Conservation (phyloP, 495 filamentous ascomycete genomes). For the Daldinia vernicosa region DNA sequence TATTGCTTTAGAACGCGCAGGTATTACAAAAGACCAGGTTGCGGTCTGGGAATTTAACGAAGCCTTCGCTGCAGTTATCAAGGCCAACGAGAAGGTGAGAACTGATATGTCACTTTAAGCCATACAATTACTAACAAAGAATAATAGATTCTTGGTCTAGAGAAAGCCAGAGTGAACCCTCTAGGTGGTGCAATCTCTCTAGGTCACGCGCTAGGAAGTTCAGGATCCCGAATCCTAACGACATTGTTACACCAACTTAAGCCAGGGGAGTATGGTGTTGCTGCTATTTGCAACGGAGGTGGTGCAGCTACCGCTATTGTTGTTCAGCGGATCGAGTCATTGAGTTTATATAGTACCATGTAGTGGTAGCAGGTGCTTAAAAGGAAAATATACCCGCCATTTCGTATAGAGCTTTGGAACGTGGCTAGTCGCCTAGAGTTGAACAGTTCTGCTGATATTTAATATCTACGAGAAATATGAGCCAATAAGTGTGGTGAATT, state of each 20-base stretch:
- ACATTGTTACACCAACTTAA: slow-evolving; percentile 90
- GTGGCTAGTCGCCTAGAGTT: background rate
- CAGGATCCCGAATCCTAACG: slow-evolving; percentile 89
- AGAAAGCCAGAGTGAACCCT: slow-evolving; percentile 81
- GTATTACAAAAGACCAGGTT: slow-evolving; percentile 87
- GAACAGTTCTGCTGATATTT: background rate
- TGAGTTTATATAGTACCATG: slow-evolving; percentile 62
- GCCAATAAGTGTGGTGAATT: background rate
- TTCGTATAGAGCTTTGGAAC: background rate
- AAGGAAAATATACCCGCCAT: background rate
- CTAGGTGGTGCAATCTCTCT: slow-evolving; percentile 91
- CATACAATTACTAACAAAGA: slow-evolving; percentile 40
- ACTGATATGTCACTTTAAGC: background rate
- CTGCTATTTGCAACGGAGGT: slow-evolving; percentile 96
- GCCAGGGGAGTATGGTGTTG: slow-evolving; percentile 91
- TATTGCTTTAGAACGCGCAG: slow-evolving; percentile 85
- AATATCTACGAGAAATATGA: background rate
- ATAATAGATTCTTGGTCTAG: slow-evolving; percentile 76
- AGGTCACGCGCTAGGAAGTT: slow-evolving; percentile 95
- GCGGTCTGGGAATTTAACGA: slow-evolving; percentile 98
- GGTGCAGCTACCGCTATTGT: slow-evolving; percentile 92
- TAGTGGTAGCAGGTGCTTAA: background rate
- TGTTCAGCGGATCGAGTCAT: slow-evolving; percentile 85
- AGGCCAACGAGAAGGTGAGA: slow-evolving; percentile 87
- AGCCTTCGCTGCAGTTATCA: slow-evolving; percentile 95